These are phyloP conservation scores for Austropuccinia psidii DNA, from an alignment of 1,284 basidiomycete species.

Conservation along the genomic window DNA sequence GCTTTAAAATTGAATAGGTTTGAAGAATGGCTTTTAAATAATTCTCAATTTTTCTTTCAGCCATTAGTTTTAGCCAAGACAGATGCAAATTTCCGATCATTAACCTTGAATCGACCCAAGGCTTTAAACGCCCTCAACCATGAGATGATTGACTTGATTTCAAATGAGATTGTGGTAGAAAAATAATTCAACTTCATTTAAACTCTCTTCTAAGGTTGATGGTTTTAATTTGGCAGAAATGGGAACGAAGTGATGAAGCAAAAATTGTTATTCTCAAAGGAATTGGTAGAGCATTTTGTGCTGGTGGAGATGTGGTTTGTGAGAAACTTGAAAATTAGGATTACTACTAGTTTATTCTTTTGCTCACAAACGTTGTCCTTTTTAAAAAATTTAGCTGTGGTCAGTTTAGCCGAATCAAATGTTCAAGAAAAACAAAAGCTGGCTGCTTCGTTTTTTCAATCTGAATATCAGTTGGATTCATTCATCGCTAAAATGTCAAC, in stretches of 20 bases:
- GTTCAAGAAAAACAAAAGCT: slow-evolving; percentile 48
- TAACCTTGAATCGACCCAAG: slow-evolving; percentile 69
- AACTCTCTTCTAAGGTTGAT: not conserved
- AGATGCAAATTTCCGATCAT: slow-evolving; percentile 53
- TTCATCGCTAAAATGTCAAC: slow-evolving; percentile 69
- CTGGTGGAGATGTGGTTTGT: slow-evolving; percentile 88
- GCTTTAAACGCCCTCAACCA: slow-evolving; percentile 81
- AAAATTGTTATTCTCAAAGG: slow-evolving; percentile 71
- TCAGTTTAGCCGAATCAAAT: slow-evolving; percentile 40
- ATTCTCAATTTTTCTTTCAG: no score
- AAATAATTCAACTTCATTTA: not conserved
- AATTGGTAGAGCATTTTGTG: slow-evolving; percentile 76
- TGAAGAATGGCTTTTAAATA: no score
- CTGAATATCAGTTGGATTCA: slow-evolving; percentile 90
- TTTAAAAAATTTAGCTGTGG: slow-evolving; percentile 40
- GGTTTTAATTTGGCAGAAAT: slow-evolving; percentile 56
- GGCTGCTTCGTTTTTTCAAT: slow-evolving; percentile 77
- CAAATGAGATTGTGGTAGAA: slow-evolving; percentile 63
- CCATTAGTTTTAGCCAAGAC: slow-evolving; percentile 2
- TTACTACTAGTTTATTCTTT: not conserved
- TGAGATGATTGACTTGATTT: slow-evolving; percentile 69
- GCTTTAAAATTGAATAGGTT: no score
- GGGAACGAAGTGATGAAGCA: slow-evolving; percentile 65
- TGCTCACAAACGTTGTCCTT: slow-evolving; percentile 11
- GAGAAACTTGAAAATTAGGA: slow-evolving; percentile 26